Base-by-base conservation (phyloP, 345 rosid genomes). In the Linum tenue region DNA sequence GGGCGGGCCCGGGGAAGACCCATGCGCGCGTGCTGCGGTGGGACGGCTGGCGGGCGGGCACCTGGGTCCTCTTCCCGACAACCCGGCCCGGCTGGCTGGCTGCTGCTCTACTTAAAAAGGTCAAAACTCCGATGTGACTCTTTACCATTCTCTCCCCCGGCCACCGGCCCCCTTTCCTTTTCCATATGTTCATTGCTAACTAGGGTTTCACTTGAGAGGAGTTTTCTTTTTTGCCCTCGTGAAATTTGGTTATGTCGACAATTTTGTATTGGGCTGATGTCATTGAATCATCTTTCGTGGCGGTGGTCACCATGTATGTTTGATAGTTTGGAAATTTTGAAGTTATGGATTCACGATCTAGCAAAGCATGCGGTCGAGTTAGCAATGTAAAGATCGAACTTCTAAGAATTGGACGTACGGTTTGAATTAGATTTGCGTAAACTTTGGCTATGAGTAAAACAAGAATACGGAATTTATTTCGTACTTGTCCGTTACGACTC, bases 1-100 rank as follows among this genome's bases (percentile, higher is more conserved):
- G 51, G 9, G 69, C 64, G 56, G 79, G 83, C 38, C 76, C 81
- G 76, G 70, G 31, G 35, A n/a, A 56, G 75, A 76, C 72, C 39
- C 53, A 48, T 48, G 71, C 69, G 68, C 78, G 82, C 79, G 62
- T 72, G 81, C 73, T 10, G 37, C 67, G 37, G 68, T 15, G 15
- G 53, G 15, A 3, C 53, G 53, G 53, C 14, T 14, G 14, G 31
- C 31, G 31, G 31, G 31, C 31, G 10, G 9, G 9, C 74, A 67
- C 55, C 61, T 70, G 77, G 82, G 80, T 10, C 75, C 74, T 61
- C 66, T 55, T 57, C 44, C 41, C 50, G 50, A 43, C 50, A 43
- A 43, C 50, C 50, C 74, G 65, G 40, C 61, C 68, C 75, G 82
- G 82, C 10, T 56, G 39, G 10, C 4, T 35, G 2, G 69, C 69